Base-by-base conservation (phyloP, 208 protist species). In the Acanthamoeba divionensis region DNA sequence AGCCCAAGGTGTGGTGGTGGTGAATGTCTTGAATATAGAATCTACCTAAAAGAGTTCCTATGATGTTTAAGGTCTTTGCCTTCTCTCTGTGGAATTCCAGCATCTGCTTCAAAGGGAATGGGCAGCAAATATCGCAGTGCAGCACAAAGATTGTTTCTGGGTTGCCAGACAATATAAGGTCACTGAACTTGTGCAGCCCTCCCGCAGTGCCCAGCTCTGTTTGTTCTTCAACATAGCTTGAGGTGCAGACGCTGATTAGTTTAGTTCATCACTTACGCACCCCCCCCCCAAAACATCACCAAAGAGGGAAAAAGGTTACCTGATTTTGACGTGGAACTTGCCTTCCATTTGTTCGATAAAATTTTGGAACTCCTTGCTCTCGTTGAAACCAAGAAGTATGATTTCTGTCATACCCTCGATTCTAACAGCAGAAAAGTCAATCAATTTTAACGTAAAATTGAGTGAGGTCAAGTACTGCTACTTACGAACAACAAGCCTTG, bases 101-200 rank as follows among this genome's bases (percentile, higher is more conserved):
- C 18, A 94, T 48, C 33, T 92, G 79, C 21, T 86, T 66, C 41
- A 94, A 38, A 60, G 91, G 91, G 91, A 93, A 94, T 13, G 77
- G 7, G 85, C 91, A 94, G 50, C 55, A 69, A 13, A 94, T 88
- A 79, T 94, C 93, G 71, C 91, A 93, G 62, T 94, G 93, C 13
- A 93, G 54, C 26, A 93, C 90, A 55, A 93, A 91, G 41, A 94
- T 79, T 44, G 86, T 83, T 4, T 93, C 86, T 55, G 93, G 93
- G n/a, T 52, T 21, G 12, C 65, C 80, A 9, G 47, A 13, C 0
- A 93, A 38, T 10, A 94, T 92, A 21, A 60, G 29, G 75, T 93
- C 85, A 18, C 90, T 33, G 65, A 92, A 94, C 24, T 88, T 66
- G 77, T 77, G 69, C 8, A 94, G 60, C 36, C 91, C 93, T 47